A percentile compares a stretch with the other conserved stretches of the same genome.
These are phyloP conservation scores for Phytophthora crassamura DNA, from an alignment of 352 stramenopile genomes.

Conservation along the genomic window DNA sequence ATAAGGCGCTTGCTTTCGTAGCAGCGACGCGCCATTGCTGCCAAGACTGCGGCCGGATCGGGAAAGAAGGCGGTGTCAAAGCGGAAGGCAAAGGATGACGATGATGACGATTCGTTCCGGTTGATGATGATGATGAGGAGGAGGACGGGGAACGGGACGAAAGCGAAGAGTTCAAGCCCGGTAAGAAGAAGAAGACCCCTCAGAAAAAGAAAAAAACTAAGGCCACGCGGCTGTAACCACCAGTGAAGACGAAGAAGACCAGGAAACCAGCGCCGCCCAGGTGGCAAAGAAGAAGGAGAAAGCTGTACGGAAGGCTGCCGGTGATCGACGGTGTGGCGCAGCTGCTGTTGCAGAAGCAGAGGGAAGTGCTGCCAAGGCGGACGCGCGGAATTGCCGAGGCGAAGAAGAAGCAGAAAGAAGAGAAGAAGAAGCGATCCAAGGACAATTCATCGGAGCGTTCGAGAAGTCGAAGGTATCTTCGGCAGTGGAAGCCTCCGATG, in stretches of 20 bases:
- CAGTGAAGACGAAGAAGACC: conserved; percentile 7
- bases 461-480: too few relatives aligned
- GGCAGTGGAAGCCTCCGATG: too few relatives aligned
- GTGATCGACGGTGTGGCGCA: background rate
- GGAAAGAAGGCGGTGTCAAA: background rate
- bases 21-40: background rate
- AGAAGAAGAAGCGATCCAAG: too few relatives aligned
- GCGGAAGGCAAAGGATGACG: background rate
- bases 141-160: background rate
- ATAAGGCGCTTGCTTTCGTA: background rate
- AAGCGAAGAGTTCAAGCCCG: background rate
- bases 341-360: background rate
- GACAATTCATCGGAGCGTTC: too few relatives aligned
- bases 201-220: background rate
- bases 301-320: background rate
- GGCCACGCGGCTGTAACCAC: background rate
- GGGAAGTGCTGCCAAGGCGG: background rate
- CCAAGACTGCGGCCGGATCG: background rate
- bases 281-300: conserved; percentile 1
- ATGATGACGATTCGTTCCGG: conserved; percentile 1
- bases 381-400: background rate
- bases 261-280: background rate
- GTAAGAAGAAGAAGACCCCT: background rate
- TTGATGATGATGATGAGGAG: conserved; percentile 5
- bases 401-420: too few relatives aligned